A percentile compares a stretch with the other conserved stretches of the same genome.
phyloP scores from a whole-genome alignment of 768 basidiomycete genomes.

The Psilocybe subaeruginosa region DNA sequence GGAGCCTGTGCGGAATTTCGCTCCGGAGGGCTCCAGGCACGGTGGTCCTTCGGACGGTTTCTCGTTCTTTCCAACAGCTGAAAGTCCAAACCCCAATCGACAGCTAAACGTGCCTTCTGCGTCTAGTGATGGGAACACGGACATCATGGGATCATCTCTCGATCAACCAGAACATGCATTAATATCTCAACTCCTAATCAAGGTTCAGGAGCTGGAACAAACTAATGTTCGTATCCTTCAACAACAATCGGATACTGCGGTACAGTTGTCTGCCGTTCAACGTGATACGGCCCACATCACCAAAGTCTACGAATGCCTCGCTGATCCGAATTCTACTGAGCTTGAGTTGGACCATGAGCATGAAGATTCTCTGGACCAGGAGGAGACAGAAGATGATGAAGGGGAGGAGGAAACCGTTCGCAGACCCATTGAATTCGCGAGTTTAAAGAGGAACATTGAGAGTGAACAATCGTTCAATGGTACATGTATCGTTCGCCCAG shows the following conservation, averaged over 20 bases:
- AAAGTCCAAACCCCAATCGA: slow-evolving; percentile 19
- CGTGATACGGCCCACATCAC: slow-evolving; percentile 73
- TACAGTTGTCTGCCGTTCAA: slow-evolving; percentile 69
- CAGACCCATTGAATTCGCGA: slow-evolving; percentile 49
- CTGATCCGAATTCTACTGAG: slow-evolving; percentile 54
- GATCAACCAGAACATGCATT: slow-evolving; percentile 54
- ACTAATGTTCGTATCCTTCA: slow-evolving; percentile 68
- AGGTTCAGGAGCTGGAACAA: slow-evolving; percentile 78
- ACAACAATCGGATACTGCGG: slow-evolving; percentile 64
- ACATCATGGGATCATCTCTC: slow-evolving; percentile 14
- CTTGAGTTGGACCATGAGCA: slow-evolving; percentile 34
- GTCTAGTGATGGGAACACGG: not conserved
- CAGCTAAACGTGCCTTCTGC: not conserved
- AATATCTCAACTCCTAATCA: slow-evolving; percentile 70
- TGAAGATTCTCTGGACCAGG: slow-evolving; percentile 13
- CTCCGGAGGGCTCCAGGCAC: slow-evolving; percentile 54
- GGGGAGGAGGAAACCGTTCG: slow-evolving; percentile 23
- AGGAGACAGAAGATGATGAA: not conserved
- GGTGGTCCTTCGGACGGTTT: slow-evolving; percentile 33
- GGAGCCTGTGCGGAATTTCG: slow-evolving; percentile 51
- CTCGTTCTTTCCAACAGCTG: slow-evolving; percentile 30
- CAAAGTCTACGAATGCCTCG: slow-evolving; percentile 69
- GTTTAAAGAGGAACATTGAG: slow-evolving; percentile 46
- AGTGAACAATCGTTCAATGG: slow-evolving; percentile 28
- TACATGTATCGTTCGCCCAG: slow-evolving; percentile 20